Percentiles rank a stretch among this genome's conserved stretches.
Evolutionary conservation across 2,329 filamentous ascomycete species (phyloP).

Genomic region (Colletotrichum higginsianum): DNA sequence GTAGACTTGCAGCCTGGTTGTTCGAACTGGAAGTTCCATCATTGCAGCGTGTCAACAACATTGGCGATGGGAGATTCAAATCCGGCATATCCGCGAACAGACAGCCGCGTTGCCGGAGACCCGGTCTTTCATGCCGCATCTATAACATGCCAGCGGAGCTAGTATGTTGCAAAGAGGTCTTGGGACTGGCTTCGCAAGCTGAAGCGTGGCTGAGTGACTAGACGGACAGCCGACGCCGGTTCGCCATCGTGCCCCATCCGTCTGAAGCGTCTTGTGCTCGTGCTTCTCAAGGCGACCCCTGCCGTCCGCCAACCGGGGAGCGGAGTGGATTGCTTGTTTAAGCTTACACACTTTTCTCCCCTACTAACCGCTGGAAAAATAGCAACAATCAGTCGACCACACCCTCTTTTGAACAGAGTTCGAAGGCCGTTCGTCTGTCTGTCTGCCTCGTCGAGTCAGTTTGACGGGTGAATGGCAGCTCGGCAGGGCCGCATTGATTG

Average conservation of each 20-base stretch:
- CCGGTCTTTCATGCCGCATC: constrained; percentile 7
- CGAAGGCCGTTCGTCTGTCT: background rate
- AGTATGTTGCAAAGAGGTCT: constrained; percentile 7
- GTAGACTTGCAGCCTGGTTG: background rate
- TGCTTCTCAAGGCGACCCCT: constrained; percentile 13
- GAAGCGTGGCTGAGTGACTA: constrained; percentile 38
- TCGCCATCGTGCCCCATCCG: background rate
- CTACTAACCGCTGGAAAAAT: constrained; percentile 8
- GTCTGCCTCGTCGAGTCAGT: background rate
- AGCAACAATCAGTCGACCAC: constrained; percentile 27
- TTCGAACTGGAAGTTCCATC: background rate
- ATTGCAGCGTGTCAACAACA: background rate
- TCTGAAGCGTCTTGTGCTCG: constrained; percentile 18
- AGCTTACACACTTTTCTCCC: constrained; percentile 31
- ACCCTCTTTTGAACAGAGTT: background rate
- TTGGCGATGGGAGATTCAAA: constrained; percentile 8
- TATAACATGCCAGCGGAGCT: constrained; percentile 8
- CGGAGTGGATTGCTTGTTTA: constrained; percentile 30
- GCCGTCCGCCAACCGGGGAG: constrained; percentile 2
- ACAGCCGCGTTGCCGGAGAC: constrained; percentile 14
- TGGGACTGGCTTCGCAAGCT: constrained; percentile 20
- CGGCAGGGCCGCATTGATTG: constrained; percentile 9
- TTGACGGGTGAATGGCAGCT: constrained; percentile 25
- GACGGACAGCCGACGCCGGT: constrained; percentile 12
- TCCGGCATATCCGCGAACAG: constrained; percentile 9